Evolutionary conservation across 2,329 filamentous ascomycete genomes (phyloP).

Genomic region (Stagonosporopsis vannaccii): DNA sequence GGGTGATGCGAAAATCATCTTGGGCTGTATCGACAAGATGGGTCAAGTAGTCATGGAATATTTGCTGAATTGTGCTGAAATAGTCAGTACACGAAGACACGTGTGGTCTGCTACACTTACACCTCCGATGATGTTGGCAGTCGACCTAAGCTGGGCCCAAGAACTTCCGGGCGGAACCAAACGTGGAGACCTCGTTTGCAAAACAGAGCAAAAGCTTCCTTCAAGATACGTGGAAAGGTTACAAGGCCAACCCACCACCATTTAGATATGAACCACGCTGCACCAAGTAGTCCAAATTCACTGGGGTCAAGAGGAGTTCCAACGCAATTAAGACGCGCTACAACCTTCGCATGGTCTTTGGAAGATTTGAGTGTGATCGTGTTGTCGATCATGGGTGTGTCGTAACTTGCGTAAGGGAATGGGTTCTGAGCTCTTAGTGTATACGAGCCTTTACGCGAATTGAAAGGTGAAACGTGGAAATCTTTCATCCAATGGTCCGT

Average conservation of each 20-base stretch:
- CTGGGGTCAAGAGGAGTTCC: slow-evolving; percentile 60
- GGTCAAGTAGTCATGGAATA: slow-evolving; percentile 51
- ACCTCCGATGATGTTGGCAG: slow-evolving; percentile 60
- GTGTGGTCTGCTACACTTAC: slow-evolving; percentile 23
- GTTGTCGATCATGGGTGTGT: slow-evolving; percentile 58
- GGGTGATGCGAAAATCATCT: slow-evolving; percentile 59
- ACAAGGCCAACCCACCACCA: slow-evolving; percentile 75
- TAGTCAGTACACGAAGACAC: slow-evolving; percentile 16
- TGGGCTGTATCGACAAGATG: slow-evolving; percentile 59
- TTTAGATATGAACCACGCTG: slow-evolving; percentile 56
- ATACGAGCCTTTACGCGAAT: slow-evolving; percentile 60
- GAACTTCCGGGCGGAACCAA: slow-evolving; percentile 70
- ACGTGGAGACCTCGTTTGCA: slow-evolving; percentile 66
- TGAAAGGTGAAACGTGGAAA: slow-evolving; percentile 81
- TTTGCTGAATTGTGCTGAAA: slow-evolving; percentile 43
- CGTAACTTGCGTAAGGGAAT: slow-evolving; percentile 42
- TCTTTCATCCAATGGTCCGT: slow-evolving; percentile 70
- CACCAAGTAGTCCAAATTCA: slow-evolving; percentile 54
- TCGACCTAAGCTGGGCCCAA: slow-evolving; percentile 63
- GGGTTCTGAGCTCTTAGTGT: slow-evolving; percentile 57
- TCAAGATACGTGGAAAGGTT: slow-evolving; percentile 71
- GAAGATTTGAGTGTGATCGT: slow-evolving; percentile 69
- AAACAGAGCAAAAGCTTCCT: slow-evolving; percentile 66
- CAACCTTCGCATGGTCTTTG: slow-evolving; percentile 66
- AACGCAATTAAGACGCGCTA: slow-evolving; percentile 66